Conservation (phyloP, 345 rosid genomes). For the Euphorbia peplus region DNA sequence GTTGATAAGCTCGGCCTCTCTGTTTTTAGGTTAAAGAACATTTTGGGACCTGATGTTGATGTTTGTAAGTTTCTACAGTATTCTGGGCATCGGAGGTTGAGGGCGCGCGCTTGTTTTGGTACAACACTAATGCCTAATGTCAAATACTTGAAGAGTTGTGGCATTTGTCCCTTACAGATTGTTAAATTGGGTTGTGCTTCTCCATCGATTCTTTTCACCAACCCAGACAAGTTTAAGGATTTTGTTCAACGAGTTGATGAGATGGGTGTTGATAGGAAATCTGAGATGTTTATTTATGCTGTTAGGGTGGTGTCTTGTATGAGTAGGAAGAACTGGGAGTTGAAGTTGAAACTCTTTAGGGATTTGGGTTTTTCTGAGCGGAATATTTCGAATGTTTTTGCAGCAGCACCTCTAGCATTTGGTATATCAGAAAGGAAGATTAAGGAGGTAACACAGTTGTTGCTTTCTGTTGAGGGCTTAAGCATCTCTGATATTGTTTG, state of each 20-base stretch:
- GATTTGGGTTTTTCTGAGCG: background rate
- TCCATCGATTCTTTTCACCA: too few species aligned
- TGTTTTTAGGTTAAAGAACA: background rate
- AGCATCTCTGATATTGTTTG: background rate
- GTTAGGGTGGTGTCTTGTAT: too few species aligned
- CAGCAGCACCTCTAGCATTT: background rate
- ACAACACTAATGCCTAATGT: too few species aligned
- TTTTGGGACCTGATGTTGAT: background rate
- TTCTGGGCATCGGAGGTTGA: background rate
- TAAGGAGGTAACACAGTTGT: background rate
- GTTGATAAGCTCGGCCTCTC: background rate
- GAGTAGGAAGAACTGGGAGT: background rate
- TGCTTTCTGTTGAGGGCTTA: background rate
- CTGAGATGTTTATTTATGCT: too few species aligned
- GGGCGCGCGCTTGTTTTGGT: too few species aligned
- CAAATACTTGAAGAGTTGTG: too few species aligned
- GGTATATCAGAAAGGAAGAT: background rate
- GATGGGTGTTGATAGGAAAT: too few species aligned
- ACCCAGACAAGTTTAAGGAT: too few species aligned
- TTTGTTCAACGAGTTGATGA: too few species aligned
- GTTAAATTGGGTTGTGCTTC: too few species aligned
- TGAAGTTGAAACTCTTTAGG: background rate
- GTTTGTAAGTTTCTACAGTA: background rate
- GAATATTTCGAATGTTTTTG: background rate
- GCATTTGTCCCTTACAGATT: too few species aligned